Percentiles rank a stretch among this genome's conserved stretches.
Conservation (phyloP, 768 basidiomycete species). For the Gyrodon lividus region DNA sequence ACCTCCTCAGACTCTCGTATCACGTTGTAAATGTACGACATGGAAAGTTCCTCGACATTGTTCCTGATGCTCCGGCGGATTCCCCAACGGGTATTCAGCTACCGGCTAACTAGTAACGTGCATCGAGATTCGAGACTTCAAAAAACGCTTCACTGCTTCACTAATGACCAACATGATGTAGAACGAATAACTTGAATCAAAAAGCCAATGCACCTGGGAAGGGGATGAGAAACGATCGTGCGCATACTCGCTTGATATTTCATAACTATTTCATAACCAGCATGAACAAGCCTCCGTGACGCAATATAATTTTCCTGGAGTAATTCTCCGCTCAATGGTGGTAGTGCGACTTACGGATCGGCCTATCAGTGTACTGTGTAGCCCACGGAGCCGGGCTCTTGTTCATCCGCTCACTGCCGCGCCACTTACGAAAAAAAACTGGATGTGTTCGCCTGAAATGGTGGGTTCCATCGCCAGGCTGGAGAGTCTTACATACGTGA, state of each 20-base stretch:
- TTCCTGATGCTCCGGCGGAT: slow-evolving; percentile 18
- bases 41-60: slow-evolving; percentile 17
- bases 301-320: slow-evolving; percentile 25
- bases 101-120: no score
- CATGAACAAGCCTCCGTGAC: slow-evolving; percentile 4
- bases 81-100: neutral
- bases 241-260: no score
- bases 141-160: neutral
- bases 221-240: no score
- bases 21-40: slow-evolving; percentile 29
- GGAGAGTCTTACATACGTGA: slow-evolving; percentile 24
- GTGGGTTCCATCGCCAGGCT: slow-evolving; percentile 13
- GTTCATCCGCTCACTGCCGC: slow-evolving; percentile 26
- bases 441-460: slow-evolving; percentile 19
- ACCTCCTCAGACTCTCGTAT: slow-evolving; percentile 11
- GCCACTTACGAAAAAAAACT: slow-evolving; percentile 30
- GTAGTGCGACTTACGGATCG: neutral
- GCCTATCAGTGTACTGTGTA: slow-evolving; percentile 5
- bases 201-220: no score
- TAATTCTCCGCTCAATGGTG: slow-evolving; percentile 4
- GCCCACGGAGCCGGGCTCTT: slow-evolving; percentile 9
- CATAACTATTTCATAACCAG: no score
- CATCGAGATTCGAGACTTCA: neutral
- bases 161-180: no score
- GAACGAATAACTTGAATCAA: no score